Evolutionary conservation across 805 yeast genomes (phyloP).

Genomic region (Candida stauntonica): DNA sequence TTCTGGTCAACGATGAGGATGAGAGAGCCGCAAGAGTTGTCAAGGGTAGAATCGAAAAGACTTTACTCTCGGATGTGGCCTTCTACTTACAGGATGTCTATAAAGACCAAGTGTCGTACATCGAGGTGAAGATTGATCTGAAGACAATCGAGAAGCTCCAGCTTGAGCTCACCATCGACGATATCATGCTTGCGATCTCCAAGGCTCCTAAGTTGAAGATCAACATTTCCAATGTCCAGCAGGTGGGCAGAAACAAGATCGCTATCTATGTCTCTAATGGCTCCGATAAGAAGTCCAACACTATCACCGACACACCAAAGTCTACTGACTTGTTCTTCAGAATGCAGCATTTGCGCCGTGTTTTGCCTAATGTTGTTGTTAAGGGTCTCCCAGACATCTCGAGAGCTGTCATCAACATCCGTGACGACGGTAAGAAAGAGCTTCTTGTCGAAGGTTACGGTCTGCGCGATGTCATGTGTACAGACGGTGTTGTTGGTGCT

Average conservation of each 20-base stretch:
- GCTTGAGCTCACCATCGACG: constrained; percentile 80
- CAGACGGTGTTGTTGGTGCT: constrained; percentile 92
- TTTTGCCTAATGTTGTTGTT: constrained; percentile 81
- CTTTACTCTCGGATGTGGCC: constrained; percentile 80
- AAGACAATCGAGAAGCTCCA: constrained; percentile 85
- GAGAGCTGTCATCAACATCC: constrained; percentile 93
- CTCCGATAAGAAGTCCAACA: constrained; percentile 37
- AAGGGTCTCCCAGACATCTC: constrained; percentile 90
- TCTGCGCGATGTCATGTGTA: constrained; percentile 89
- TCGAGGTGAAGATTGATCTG: constrained; percentile 78
- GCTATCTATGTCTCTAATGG: constrained; percentile 55
- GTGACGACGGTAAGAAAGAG: constrained; percentile 82
- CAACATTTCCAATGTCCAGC: constrained; percentile 61
- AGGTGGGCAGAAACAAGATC: constrained; percentile 60
- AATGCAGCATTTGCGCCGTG: constrained; percentile 85
- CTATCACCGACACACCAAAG: constrained; percentile 34
- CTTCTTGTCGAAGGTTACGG: constrained; percentile 97
- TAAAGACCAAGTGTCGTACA: constrained; percentile 67
- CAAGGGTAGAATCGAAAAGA: constrained; percentile 95
- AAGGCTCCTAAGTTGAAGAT: constrained; percentile 89
- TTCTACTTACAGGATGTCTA: constrained; percentile 92
- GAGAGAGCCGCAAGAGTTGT: constrained; percentile 98
- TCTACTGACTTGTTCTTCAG: constrained; percentile 68
- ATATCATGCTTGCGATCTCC: constrained; percentile 77
- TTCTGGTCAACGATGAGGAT: constrained; percentile 85